These are phyloP conservation scores for Lecanicillium sp. DNA, from an alignment of 2,329 filamentous ascomycete genomes.

Conservation along the genomic window DNA sequence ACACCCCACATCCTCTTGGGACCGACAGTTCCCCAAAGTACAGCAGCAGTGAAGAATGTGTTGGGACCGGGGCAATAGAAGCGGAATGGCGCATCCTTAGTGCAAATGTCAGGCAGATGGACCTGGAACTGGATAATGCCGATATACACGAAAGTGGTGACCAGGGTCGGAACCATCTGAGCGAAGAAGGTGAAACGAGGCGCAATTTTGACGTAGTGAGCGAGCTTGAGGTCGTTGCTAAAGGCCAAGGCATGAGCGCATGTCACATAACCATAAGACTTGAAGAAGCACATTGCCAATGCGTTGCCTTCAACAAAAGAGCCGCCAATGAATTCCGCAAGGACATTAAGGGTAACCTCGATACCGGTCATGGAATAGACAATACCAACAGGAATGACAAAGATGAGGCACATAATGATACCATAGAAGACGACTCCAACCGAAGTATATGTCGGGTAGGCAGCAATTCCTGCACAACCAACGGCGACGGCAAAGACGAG, in stretches of 20 bases:
- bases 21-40: constrained; percentile 43
- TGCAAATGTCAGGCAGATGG: constrained; percentile 28
- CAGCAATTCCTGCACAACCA: constrained; percentile 27
- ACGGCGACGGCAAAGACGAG: constrained; percentile 25
- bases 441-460: constrained; percentile 32
- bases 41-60: constrained; percentile 28
- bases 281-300: constrained; percentile 24
- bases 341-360: constrained; percentile 29
- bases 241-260: constrained; percentile 19
- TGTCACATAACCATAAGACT: constrained; percentile 26
- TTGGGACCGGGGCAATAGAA: constrained; percentile 29
- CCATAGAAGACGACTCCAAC: constrained; percentile 32
- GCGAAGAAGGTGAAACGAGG: constrained; percentile 37
- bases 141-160: constrained; percentile 37
- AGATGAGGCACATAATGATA: constrained; percentile 28
- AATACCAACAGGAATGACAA: constrained; percentile 33
- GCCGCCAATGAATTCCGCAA: constrained; percentile 34
- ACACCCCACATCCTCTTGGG: constrained; percentile 35
- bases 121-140: constrained; percentile 32
- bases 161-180: constrained; percentile 35
- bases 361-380: constrained; percentile 36
- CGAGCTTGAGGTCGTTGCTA: constrained; percentile 39
- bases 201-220: constrained; percentile 41
- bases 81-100: constrained; percentile 22
- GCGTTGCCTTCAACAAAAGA: constrained; percentile 26